Percentiles rank a stretch among this genome's conserved stretches.
phyloP scores from a whole-genome alignment of 257 asterid species.

The Vinca minor region DNA sequence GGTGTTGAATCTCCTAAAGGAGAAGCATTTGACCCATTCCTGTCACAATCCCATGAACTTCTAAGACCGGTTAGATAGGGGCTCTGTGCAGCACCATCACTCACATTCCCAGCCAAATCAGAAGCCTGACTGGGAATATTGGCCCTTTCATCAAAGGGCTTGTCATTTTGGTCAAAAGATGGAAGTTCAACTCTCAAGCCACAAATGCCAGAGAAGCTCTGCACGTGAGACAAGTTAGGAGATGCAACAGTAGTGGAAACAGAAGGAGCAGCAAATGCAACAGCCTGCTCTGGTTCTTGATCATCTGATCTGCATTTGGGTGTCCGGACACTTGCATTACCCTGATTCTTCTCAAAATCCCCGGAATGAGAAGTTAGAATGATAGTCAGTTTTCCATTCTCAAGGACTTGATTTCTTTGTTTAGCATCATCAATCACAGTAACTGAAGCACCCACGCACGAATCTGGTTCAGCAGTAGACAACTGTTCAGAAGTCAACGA shows the following conservation, averaged over 20 bases:
- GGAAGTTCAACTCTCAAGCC: conserved; percentile 50
- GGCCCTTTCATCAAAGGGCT: conserved; percentile 26
- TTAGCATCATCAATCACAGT: conserved; percentile 21
- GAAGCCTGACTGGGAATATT: conserved; percentile 31
- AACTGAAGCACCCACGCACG: conserved; percentile 20
- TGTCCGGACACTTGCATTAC: conserved; percentile 19
- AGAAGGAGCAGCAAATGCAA: conserved; percentile 22
- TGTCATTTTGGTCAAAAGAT: conserved; percentile 35
- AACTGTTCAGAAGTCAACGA: conserved; percentile 19
- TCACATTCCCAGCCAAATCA: conserved; percentile 34
- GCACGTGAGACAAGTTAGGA: conserved; percentile 21
- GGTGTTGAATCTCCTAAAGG: conserved; percentile 50
- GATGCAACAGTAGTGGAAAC: conserved; percentile 19
- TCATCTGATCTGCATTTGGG: conserved; percentile 17
- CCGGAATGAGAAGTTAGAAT: conserved; percentile 12
- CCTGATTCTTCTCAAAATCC: conserved; percentile 17
- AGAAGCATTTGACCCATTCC: conserved; percentile 43
- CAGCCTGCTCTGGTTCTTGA: conserved; percentile 23
- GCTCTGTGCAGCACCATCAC: conserved; percentile 32
- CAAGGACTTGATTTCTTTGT: conserved; percentile 21
- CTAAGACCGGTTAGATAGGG: conserved; percentile 33
- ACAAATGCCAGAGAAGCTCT: conserved; percentile 29
- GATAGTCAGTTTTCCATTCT: conserved; percentile 17
- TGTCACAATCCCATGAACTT: conserved; percentile 36
- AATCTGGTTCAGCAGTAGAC: conserved; percentile 21